Evolutionary conservation across 1,284 basidiomycete species (phyloP).

Genomic region (Hortiboletus rubellus): DNA sequence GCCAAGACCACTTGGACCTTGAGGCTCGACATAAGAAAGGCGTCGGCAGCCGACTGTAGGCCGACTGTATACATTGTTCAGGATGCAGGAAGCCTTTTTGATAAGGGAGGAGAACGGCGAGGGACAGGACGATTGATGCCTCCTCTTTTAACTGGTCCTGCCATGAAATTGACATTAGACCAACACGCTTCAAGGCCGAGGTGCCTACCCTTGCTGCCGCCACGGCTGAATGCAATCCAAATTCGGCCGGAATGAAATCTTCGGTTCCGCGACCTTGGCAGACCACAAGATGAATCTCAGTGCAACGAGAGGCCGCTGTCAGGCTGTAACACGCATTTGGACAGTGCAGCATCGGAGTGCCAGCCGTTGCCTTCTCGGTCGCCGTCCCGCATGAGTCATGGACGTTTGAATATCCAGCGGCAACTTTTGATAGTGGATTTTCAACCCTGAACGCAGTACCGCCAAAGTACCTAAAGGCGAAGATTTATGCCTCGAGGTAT

Average conservation of each 20-base stretch:
- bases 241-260: slow-evolving; percentile 24
- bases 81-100: slow-evolving; percentile 18
- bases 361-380: slow-evolving; percentile 11
- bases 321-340: slow-evolving; percentile 11
- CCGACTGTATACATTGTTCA: slow-evolving; percentile 53
- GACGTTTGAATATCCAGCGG: slow-evolving; percentile 5
- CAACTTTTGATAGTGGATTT: slow-evolving; percentile 18
- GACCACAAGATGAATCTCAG: slow-evolving; percentile 19
- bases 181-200: slow-evolving; percentile 26
- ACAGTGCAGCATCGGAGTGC: slow-evolving; percentile 11
- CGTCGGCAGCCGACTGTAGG: slow-evolving; percentile 55
- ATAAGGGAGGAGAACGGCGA: slow-evolving; percentile 29
- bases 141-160: slow-evolving; percentile 26
- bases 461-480: slow-evolving; percentile 35
- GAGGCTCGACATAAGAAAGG: slow-evolving; percentile 57
- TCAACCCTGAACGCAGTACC: slow-evolving; percentile 36
- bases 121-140: slow-evolving; percentile 22
- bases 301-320: slow-evolving; percentile 18
- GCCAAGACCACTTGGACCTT: slow-evolving; percentile 54
- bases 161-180: slow-evolving; percentile 20
- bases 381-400: slow-evolving; percentile 19
- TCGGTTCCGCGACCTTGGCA: slow-evolving; percentile 31
- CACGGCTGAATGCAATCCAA: slow-evolving; percentile 12
- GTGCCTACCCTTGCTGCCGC: slow-evolving; percentile 21
- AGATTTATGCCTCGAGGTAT: slow-evolving; percentile 36